Evolutionary conservation across 148 eudicot genomes (phyloP), one percentile per base, ranked within the genome.

Genomic region (Rheum nobile): DNA sequence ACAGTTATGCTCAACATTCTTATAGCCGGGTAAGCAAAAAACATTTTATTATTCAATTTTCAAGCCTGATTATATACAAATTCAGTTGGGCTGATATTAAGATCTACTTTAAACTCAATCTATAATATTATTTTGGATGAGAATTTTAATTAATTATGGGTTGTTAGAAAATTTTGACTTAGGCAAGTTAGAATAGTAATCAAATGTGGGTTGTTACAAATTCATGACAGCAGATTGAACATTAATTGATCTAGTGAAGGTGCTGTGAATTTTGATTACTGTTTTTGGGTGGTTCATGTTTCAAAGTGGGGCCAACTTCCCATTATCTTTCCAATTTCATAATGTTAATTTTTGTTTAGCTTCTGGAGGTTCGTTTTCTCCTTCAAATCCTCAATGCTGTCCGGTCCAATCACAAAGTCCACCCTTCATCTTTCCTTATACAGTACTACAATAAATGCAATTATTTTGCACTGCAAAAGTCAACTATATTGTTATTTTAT

Each of bases 1-100:
- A 87, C 96, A 8, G 98, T 95, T 50, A 88, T 95, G 93, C 86
- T 93, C 19, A 93, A 93, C 76, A 90, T 93, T 48, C 93, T 93
- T 31, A 86, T 93, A 65, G 98, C 98, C 21, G 98, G 98, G 98
- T 93, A 52, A 83, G 96, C 6, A 59, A 0, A 5, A 2, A 8
- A 41, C 43, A 6, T n/a, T n/a, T n/a, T n/a, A n/a, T n/a, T n/a
- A n/a, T n/a, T n/a, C n/a, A n/a, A n/a, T n/a, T n/a, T n/a, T n/a
- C n/a, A n/a, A n/a, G n/a, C n/a, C n/a, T n/a, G n/a, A n/a, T n/a
- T n/a, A n/a, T n/a, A n/a, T n/a, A n/a, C n/a, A n/a, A n/a, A n/a
- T n/a, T n/a, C n/a, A n/a, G n/a, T n/a, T n/a, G n/a, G n/a, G n/a
- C n/a, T n/a, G n/a, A n/a, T n/a, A n/a, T n/a, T n/a, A n/a, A n/a